Evolutionary conservation across 139 green algal species (phyloP).

Genomic region (Medakamo hakoo): DNA sequence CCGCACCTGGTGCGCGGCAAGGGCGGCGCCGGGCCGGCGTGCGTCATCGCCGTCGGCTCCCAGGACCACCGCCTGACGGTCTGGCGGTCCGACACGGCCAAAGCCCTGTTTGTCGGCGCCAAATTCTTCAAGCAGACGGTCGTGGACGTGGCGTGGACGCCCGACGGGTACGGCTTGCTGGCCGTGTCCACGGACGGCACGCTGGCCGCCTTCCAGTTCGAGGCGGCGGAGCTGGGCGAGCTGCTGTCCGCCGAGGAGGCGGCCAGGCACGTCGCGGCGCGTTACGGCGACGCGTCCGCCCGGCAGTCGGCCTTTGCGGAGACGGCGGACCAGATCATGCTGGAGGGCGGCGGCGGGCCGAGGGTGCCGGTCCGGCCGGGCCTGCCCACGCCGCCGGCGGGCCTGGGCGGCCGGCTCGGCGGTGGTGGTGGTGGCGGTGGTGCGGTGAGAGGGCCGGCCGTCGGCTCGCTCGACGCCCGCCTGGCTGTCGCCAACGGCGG

Average conservation of each 20-base stretch:
- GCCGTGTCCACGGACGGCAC: conserved; percentile 53
- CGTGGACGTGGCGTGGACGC: conserved; percentile 69
- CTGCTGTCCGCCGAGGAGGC: conserved; percentile 27
- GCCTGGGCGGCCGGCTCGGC: no score
- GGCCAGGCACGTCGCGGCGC: conserved; percentile 19
- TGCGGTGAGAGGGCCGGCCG: no score
- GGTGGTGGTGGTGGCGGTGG: no score
- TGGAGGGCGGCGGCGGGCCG: conserved; percentile 7
- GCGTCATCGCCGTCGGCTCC: conserved; percentile 39
- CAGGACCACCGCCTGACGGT: conserved; percentile 28
- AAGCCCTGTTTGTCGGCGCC: conserved; percentile 11
- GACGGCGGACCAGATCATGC: conserved; percentile 20
- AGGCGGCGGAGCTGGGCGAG: conserved; percentile 33
- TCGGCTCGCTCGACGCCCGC: no score
- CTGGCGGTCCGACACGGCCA: conserved; percentile 6
- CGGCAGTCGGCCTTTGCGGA: conserved; percentile 20
- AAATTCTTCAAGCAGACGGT: conserved; percentile 28
- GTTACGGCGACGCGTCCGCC: conserved; percentile 30
- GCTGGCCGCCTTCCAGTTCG: conserved; percentile 37
- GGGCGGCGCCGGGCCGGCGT: background rate
- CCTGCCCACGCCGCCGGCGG: no score
- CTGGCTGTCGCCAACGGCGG: no score
- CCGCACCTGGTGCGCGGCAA: background rate
- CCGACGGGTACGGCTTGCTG: conserved; percentile 62
- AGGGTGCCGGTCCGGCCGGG: background rate